Percentiles rank a stretch among this genome's conserved stretches.
Evolutionary conservation across 2,329 filamentous ascomycete species (phyloP).

Genomic region (Elsinoe ampelina): DNA sequence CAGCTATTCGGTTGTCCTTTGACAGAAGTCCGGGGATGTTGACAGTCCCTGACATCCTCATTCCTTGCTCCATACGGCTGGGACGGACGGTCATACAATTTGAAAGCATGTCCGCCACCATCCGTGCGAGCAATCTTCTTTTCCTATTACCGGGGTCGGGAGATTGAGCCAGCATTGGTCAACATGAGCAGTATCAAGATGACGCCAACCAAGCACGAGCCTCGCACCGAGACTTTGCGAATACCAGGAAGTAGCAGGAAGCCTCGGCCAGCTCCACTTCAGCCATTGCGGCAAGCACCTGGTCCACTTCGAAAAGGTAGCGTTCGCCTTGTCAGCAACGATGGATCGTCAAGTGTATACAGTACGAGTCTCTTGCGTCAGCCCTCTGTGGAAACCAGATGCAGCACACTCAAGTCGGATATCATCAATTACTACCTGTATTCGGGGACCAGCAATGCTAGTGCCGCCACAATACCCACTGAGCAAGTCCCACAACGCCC

Average conservation of each 20-base stretch:
- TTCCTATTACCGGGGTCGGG: background rate
- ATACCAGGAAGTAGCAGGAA: slow-evolving; percentile 4
- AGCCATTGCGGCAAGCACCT: background rate
- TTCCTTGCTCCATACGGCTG: slow-evolving; percentile 8
- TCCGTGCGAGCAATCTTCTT: slow-evolving; percentile 1
- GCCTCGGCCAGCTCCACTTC: background rate
- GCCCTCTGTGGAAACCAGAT: slow-evolving; percentile 1
- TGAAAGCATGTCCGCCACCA: background rate
- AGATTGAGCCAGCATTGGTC: background rate
- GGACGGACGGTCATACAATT: background rate
- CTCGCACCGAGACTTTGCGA: slow-evolving; percentile 1
- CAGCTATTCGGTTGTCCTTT: background rate
- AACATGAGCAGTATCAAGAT: background rate
- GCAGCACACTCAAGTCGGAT: slow-evolving; percentile 5
- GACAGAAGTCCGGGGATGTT: background rate
- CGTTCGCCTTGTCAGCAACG: background rate
- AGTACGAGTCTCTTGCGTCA: background rate
- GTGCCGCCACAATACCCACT: background rate
- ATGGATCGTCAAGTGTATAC: background rate
- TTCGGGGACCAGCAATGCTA: slow-evolving; percentile 1
- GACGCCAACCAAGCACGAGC: slow-evolving; percentile 1
- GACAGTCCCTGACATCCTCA: slow-evolving; percentile 4
- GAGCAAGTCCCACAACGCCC: background rate
- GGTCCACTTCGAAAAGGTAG: background rate
- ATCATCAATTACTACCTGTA: slow-evolving; percentile 7